phyloP scores from a whole-genome alignment of 2,329 filamentous ascomycete genomes.

The Trichoderma sp. region DNA sequence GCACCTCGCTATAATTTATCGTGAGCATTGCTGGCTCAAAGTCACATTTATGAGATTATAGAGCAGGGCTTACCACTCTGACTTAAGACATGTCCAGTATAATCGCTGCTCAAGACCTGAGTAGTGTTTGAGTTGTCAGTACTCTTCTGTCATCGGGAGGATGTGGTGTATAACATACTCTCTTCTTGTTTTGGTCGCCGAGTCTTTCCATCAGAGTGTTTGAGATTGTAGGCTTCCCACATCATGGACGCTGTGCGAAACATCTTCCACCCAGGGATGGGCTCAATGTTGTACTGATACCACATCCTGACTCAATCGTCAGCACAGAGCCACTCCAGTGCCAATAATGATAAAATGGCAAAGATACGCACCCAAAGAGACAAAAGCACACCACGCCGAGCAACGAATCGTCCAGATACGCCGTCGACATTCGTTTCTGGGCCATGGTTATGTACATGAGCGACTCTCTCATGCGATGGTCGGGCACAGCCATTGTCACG shows the following conservation, averaged over 20 bases:
- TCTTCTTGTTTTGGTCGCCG: slow-evolving; percentile 8
- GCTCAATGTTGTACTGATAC: slow-evolving; percentile 18
- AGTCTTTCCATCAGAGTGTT: slow-evolving; percentile 11
- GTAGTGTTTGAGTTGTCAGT: too few relatives aligned
- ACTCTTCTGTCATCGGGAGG: too few relatives aligned
- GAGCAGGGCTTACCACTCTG: background rate
- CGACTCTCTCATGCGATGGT: slow-evolving; percentile 14
- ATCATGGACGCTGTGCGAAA: slow-evolving; percentile 13
- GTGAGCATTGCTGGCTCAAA: background rate
- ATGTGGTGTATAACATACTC: background rate
- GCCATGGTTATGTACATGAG: slow-evolving; percentile 17
- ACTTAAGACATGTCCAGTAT: slow-evolving; percentile 16
- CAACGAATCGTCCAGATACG: background rate
- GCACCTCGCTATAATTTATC: background rate
- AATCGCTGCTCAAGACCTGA: slow-evolving; percentile 11
- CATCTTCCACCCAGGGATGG: slow-evolving; percentile 17
- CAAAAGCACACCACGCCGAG: slow-evolving; percentile 17
- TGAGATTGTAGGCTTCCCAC: slow-evolving; percentile 17
- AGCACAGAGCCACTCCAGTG: background rate
- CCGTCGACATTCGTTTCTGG: slow-evolving; percentile 19
- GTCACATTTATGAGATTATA: background rate
- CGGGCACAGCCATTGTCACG: slow-evolving; percentile 1
- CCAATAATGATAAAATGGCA: background rate
- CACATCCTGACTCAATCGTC: slow-evolving; percentile 1
- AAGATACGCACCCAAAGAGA: slow-evolving; percentile 2